A percentile compares a stretch with the other conserved stretches of the same genome.
These are phyloP conservation scores for Hawksworthiomyces lignivorus DNA, from an alignment of 2,329 filamentous ascomycete genomes.

Conservation along the genomic window DNA sequence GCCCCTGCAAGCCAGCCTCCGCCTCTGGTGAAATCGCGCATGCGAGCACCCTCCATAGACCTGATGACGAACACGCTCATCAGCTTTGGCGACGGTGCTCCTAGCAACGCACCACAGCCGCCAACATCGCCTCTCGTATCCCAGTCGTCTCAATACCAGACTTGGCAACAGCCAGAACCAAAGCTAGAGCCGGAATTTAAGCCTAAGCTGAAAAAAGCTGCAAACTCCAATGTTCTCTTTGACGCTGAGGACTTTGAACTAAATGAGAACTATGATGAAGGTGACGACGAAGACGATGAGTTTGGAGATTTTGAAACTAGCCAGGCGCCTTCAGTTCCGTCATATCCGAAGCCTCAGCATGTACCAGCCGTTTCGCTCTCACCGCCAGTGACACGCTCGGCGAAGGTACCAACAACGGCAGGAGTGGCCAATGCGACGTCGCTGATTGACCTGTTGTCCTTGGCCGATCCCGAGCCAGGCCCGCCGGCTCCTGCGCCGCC, in stretches of 20 bases:
- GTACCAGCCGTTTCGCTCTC: too few relatives aligned
- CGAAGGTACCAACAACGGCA: neutral
- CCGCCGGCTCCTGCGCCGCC: neutral
- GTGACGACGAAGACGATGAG: constrained; percentile 22
- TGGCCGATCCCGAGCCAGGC: constrained; percentile 12
- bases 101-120: neutral
- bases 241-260: constrained; percentile 52
- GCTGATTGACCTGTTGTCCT: constrained; percentile 14
- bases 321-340: neutral
- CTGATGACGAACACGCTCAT: constrained; percentile 46
- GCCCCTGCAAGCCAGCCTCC: constrained; percentile 6
- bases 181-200: neutral
- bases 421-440: constrained; percentile 4
- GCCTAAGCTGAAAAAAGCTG: constrained; percentile 15
- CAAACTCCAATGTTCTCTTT: constrained; percentile 54
- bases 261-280: constrained; percentile 27
- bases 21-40: constrained; percentile 20
- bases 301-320: constrained; percentile 23
- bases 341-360: too few relatives aligned
- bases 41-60: constrained; percentile 45
- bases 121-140: neutral
- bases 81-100: constrained; percentile 21
- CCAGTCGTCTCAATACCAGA: too few relatives aligned
- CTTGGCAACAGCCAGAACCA: too few relatives aligned
- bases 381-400: neutral